phyloP scores from a whole-genome alignment of 139 green algal genomes.

The Diplosphaera chodatii region DNA sequence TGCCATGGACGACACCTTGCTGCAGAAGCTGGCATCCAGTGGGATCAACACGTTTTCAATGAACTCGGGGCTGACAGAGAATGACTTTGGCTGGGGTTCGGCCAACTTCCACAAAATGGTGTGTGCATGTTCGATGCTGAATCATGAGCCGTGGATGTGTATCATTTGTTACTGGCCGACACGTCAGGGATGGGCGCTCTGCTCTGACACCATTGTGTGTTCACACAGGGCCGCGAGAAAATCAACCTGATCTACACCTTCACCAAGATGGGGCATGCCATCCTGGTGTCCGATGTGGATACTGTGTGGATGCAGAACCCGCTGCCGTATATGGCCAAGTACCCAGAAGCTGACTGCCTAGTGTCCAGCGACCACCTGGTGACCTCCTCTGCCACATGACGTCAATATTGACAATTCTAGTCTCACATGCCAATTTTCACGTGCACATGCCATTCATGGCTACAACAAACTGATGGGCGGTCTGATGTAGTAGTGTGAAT shows the following conservation, averaged over 20 bases:
- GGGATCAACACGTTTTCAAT: conserved; percentile 76
- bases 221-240: conserved; percentile 76
- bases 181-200: too few relatives aligned
- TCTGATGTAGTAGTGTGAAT: too few relatives aligned
- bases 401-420: too few relatives aligned
- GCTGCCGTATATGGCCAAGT: conserved; percentile 73
- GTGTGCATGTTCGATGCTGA: too few relatives aligned
- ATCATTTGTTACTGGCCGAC: too few relatives aligned
- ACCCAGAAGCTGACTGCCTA: conserved; percentile 77
- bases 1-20: conserved; percentile 26
- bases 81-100: conserved; percentile 90
- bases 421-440: too few relatives aligned
- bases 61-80: conserved; percentile 59
- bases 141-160: too few relatives aligned
- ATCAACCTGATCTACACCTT: conserved; percentile 75
- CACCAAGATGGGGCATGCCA: conserved; percentile 56
- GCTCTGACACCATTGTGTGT: too few relatives aligned
- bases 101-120: conserved; percentile 92
- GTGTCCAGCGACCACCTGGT: conserved; percentile 75
- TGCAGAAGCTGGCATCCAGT: conserved; percentile 51
- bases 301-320: conserved; percentile 82
- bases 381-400: too few relatives aligned
- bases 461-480: too few relatives aligned
- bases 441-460: too few relatives aligned
- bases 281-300: conserved; percentile 89